Conservation (phyloP, 306 rosid species). For the Quercus wislizeni region DNA sequence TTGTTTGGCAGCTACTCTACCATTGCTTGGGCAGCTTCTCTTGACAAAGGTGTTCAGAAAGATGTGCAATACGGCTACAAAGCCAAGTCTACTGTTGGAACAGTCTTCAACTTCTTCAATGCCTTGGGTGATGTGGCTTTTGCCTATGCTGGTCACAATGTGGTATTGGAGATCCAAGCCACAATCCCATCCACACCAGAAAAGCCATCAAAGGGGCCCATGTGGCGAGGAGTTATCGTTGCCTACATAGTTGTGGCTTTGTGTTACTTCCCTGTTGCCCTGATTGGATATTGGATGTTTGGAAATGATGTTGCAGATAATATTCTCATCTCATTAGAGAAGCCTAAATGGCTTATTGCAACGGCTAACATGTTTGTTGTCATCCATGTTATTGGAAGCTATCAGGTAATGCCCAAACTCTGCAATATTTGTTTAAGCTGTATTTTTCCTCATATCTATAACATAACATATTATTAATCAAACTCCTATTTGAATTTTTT, state of each 20-base stretch:
- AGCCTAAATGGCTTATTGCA: slow-evolving; percentile 80
- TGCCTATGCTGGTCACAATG: slow-evolving; percentile 97
- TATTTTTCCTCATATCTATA: background rate
- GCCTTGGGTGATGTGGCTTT: slow-evolving; percentile 82
- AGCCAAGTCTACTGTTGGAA: slow-evolving; percentile 45
- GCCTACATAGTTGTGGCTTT: slow-evolving; percentile 88
- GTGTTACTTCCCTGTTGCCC: slow-evolving; percentile 92
- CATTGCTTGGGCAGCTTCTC: slow-evolving; percentile 72
- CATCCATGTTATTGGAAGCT: slow-evolving; percentile 88
- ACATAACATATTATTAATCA: background rate
- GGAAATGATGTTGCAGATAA: slow-evolving; percentile 54
- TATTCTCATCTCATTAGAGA: slow-evolving; percentile 62
- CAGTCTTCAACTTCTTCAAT: slow-evolving; percentile 54
- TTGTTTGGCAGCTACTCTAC: slow-evolving; percentile 73
- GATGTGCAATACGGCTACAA: slow-evolving; percentile 57
- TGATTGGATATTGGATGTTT: slow-evolving; percentile 69
- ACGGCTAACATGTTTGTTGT: slow-evolving; percentile 87
- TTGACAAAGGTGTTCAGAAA: slow-evolving; percentile 57
- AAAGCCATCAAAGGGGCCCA: slow-evolving; percentile 87
- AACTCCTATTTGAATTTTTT: background rate
- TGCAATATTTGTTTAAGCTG: background rate
- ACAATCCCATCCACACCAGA: slow-evolving; percentile 90
- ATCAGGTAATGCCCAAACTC: slow-evolving; percentile 55
- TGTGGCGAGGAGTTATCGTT: slow-evolving; percentile 88
- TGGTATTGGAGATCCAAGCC: slow-evolving; percentile 91